Evolutionary conservation across 2,329 filamentous ascomycete species (phyloP), one percentile per base, ranked within the genome.

Genomic region (Fonsecaea monophora): DNA sequence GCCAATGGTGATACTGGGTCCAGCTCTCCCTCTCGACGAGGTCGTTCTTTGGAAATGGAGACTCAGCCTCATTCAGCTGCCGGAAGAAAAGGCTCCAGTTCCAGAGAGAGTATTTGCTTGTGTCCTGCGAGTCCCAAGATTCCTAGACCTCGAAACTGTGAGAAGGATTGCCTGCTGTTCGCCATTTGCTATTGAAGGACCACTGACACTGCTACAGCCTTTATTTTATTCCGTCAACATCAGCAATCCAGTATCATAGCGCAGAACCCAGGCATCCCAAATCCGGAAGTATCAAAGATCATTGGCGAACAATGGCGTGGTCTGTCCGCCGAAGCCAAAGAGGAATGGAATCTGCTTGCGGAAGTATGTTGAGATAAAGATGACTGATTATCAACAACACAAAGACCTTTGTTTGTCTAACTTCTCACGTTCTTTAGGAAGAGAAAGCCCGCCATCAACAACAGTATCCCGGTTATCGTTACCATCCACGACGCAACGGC

Each of bases 271-370:
- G 91, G 92, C 53, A 87, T 97, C 71, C 89, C 94, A 54, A 98
- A 98, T 79, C 94, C 94, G 2, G 92, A 97, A 60, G 96, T 98
- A 73, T 97, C 94, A 71, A 97, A 97, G 80, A 96, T 98, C 73
- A 96, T 98, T 73, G 94, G 94, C 60, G 88, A 92, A 77, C 90
- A 94, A 86, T 99, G 95, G 95, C 89, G 90, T 74, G 86, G 88
- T 64, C 89, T 96, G 75, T 81, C 88, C 3, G 85, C 90, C 30
- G 87, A 91, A 61, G 85, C 89, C 65, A 96, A 96, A 80, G 87
- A 89, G 70, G 86, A 89, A 77, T 99, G 95, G 95, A 96, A 95
- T 78, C 85, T 86, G 68, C 86, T 96, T 64, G 95, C 95, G 67
- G 92, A 96, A 80, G 91, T 90, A 80, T 72, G 78, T 64, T 50